phyloP scores from a whole-genome alignment of 2,329 filamentous ascomycete species.

The Scedosporium minutisporum region DNA sequence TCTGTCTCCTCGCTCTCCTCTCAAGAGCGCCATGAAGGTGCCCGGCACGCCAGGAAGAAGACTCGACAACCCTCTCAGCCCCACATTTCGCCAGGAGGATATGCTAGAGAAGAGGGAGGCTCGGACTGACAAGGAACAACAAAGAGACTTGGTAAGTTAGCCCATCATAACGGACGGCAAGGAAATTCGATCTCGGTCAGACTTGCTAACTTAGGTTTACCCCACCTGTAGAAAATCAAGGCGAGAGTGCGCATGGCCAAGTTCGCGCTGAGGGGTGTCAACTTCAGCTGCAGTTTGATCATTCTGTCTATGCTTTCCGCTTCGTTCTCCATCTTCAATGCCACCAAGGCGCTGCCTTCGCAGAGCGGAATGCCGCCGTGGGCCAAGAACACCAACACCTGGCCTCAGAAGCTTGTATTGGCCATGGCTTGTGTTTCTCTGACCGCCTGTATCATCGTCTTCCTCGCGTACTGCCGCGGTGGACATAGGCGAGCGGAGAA shows the following conservation, averaged over 20 bases:
- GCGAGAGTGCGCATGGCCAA: constrained; percentile 86
- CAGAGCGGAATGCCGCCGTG: constrained; percentile 79
- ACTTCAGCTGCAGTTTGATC: constrained; percentile 94
- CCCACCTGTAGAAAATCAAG: constrained; percentile 67
- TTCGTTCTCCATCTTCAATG: constrained; percentile 88
- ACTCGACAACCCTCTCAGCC: constrained; percentile 71
- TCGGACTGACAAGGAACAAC: constrained; percentile 76
- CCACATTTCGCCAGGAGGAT: constrained; percentile 84
- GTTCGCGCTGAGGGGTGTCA: constrained; percentile 86
- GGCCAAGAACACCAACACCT: constrained; percentile 68
- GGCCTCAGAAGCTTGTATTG: constrained; percentile 84
- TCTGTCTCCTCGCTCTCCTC: constrained; percentile 63
- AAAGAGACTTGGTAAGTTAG: constrained; percentile 68
- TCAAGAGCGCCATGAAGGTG: constrained; percentile 84
- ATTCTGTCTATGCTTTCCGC: constrained; percentile 82
- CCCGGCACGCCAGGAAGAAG: constrained; percentile 71
- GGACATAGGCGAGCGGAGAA: constrained; percentile 87
- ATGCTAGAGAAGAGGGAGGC: constrained; percentile 76
- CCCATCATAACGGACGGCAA: background rate
- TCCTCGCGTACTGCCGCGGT: constrained; percentile 78
- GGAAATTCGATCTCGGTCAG: too few relatives aligned
- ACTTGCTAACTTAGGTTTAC: background rate
- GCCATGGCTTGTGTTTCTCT: constrained; percentile 73
- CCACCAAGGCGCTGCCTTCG: constrained; percentile 63
- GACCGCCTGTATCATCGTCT: constrained; percentile 65